Conservation (phyloP, 768 basidiomycete genomes). For the Cubamyces sp. region DNA sequence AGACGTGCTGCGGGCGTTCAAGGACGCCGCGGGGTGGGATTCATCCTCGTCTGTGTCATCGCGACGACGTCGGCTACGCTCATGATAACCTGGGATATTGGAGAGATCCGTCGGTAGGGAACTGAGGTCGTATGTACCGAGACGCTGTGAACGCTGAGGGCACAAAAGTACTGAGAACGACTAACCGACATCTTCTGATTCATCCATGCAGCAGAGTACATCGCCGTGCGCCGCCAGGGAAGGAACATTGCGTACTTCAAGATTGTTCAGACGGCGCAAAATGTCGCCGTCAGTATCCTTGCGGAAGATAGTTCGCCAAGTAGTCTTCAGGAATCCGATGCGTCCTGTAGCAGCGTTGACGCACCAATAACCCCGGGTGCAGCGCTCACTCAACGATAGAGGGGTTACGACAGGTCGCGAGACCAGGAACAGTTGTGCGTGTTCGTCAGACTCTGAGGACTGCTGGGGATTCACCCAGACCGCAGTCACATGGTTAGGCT, state of each 20-base stretch:
- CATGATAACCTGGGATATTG: background rate
- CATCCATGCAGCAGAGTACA: background rate
- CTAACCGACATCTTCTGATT: background rate
- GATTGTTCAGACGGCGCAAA: background rate
- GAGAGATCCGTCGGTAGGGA: background rate
- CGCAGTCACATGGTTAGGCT: conserved; percentile 1
- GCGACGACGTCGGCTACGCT: background rate
- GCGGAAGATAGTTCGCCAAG: background rate
- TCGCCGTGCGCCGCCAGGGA: conserved; percentile 2
- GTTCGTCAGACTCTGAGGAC: background rate
- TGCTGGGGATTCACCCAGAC: background rate
- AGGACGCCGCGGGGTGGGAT: too few species aligned
- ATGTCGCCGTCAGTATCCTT: conserved; percentile 8
- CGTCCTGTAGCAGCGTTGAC: background rate
- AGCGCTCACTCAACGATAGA: background rate
- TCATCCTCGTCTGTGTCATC: background rate
- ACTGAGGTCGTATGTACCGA: too few species aligned
- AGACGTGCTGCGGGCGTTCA: too few species aligned
- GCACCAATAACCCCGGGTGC: conserved; percentile 18
- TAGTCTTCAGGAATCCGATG: conserved; percentile 17
- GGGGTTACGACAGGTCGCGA: conserved; percentile 17
- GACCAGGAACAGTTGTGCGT: background rate
- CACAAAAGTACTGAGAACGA: background rate
- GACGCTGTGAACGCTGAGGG: too few species aligned
- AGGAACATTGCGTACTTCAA: conserved; percentile 9